Percentiles rank a stretch among this genome's conserved stretches.
Evolutionary conservation across 176 grass and related monocot species (phyloP).

Genomic region (Triticum dicoccoides): DNA sequence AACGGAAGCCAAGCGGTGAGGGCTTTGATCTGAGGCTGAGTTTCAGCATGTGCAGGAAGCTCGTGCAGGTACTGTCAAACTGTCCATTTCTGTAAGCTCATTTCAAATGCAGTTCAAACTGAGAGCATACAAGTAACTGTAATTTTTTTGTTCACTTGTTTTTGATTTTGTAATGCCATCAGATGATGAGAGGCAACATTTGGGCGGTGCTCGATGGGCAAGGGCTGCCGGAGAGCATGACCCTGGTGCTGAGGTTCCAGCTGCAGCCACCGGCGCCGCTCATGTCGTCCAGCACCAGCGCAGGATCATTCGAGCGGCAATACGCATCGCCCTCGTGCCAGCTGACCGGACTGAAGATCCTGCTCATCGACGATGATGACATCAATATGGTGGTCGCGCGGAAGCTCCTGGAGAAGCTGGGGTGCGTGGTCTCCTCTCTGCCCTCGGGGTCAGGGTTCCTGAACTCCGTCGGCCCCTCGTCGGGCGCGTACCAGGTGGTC

Average conservation of each 20-base stretch:
- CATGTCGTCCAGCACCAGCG: constrained; percentile 1
- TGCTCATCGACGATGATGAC: constrained; percentile 69
- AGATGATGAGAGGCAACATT: constrained; percentile 96
- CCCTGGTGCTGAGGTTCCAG: constrained; percentile 72
- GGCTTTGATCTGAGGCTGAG: constrained; percentile 64
- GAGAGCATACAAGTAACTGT: neutral
- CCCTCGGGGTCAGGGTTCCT: constrained; percentile 58
- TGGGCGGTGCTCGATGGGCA: constrained; percentile 57
- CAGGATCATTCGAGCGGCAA: constrained; percentile 32
- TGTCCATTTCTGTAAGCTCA: neutral
- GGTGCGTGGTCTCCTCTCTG: constrained; percentile 49
- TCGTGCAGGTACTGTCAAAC: constrained; percentile 59
- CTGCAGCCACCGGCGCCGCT: constrained; percentile 36
- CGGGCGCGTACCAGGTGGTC: constrained; percentile 43
- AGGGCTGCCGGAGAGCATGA: constrained; percentile 66
- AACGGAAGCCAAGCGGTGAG: constrained; percentile 27
- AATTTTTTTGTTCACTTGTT: neutral
- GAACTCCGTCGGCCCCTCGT: constrained; percentile 34
- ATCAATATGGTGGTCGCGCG: constrained; percentile 49
- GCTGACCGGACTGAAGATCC: constrained; percentile 51
- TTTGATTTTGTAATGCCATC: neutral
- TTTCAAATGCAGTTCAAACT: neutral
- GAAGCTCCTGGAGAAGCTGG: constrained; percentile 76
- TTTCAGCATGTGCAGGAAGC: constrained; percentile 85
- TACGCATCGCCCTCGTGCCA: constrained; percentile 18